Evolutionary conservation across 495 filamentous ascomycete species (phyloP), one percentile per base, ranked within the genome.

Genomic region (Glarea lozoyensis): DNA sequence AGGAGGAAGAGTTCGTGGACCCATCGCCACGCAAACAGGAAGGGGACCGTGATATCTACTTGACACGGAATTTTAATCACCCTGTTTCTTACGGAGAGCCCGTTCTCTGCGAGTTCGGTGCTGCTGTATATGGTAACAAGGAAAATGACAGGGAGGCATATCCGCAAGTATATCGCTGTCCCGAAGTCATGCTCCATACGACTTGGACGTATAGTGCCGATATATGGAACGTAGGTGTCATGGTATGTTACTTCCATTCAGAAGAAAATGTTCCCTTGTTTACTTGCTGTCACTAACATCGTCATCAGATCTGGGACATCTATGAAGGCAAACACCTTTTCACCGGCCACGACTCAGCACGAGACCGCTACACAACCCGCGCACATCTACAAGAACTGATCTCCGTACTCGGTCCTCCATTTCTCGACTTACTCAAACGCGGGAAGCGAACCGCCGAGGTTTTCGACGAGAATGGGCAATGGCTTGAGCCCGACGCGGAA

Each of bases 181-280:
- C 68, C 35, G 69, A 73, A 55, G 59, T 70, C 7, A 61, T 69
- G 18, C 46, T 70, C 2, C 55, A 59, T 13, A 60, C 54, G 45
- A 53, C 54, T 35, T 74, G 68, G 69, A 42, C 52, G 42, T 60
- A 54, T 43, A 46, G 34, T 17, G 51, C 62, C 10, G 67, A 72
- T 52, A 67, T 72, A 25, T 74, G 63, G 69, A 68, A 64, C 50
- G 38, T 55, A 52, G 67, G 64, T 32, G 57, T 58, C n/a, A 52
- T 67, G 56, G 67, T 68, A 54, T 57, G 60, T 54, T 18, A 35
- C 21, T 37, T 18, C 21, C 15, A 22, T 21, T 20, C 25, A 22
- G 27, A 19, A n/a, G 15, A 25, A 20, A 21, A 11, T 38, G 37
- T 11, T 19, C 17, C 37, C 17, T 16, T 41, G 23, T 15, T n/a